These are phyloP conservation scores for Kazachstania viticola DNA, from an alignment of 805 yeast species.

Conservation along the genomic window DNA sequence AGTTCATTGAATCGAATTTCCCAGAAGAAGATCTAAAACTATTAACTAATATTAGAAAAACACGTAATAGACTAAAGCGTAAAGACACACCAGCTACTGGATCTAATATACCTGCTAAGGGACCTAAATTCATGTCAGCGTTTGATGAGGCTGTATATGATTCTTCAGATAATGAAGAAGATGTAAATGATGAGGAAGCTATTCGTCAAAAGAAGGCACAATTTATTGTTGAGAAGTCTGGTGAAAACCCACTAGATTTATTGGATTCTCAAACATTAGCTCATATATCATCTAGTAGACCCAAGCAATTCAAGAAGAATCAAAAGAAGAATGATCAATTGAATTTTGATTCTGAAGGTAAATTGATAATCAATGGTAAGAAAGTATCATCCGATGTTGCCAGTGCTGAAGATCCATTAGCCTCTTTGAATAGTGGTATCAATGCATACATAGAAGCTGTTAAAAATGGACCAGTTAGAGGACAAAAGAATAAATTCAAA, in stretches of 20 bases:
- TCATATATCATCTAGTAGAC: conserved; percentile 80
- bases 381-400: conserved; percentile 4
- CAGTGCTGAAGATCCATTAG: conserved; percentile 33
- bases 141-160: conserved; percentile 88
- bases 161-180: conserved; percentile 50
- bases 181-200: conserved; percentile 33
- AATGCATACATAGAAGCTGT: conserved; percentile 93
- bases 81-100: conserved; percentile 16
- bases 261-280: conserved; percentile 77
- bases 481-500: conserved; percentile 84
- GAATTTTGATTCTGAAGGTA: conserved; percentile 27
- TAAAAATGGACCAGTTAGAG: conserved; percentile 84
- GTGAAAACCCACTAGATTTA: conserved; percentile 77
- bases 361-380: conserved; percentile 26
- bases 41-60: conserved; percentile 73
- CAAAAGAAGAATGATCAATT: conserved; percentile 28
- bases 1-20: conserved; percentile 65
- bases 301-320: conserved; percentile 42
- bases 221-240: conserved; percentile 57
- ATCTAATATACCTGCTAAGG: conserved; percentile 11
- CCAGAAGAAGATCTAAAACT: conserved; percentile 86
- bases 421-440: conserved; percentile 45
- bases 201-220: conserved; percentile 30
- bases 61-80: conserved; percentile 74
- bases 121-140: conserved; percentile 63